phyloP scores from a whole-genome alignment of 345 rosid species.

The Cardamine chenopodiifolia region DNA sequence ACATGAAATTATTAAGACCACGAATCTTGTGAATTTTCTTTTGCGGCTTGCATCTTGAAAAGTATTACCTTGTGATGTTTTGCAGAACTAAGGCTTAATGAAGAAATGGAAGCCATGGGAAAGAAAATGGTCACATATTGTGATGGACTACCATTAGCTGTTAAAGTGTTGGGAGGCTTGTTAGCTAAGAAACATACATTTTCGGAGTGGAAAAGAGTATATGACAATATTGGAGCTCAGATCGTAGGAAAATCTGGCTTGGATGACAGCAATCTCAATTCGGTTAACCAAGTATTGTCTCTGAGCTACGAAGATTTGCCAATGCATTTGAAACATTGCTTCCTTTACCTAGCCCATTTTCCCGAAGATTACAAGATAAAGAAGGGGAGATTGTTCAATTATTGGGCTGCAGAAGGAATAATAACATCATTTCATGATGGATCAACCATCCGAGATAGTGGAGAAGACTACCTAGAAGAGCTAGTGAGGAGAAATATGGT shows the following conservation, averaged over 20 bases:
- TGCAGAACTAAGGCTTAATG: not conserved
- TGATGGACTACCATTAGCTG: constrained; percentile 5
- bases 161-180: constrained; percentile 5
- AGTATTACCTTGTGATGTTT: not conserved
- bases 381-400: not conserved
- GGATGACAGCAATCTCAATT: not conserved
- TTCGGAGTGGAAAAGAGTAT: not conserved
- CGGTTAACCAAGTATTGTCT: not conserved
- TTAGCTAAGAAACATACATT: not conserved
- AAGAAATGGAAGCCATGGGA: constrained; percentile 8
- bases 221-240: not conserved
- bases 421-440: not conserved
- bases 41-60: not conserved
- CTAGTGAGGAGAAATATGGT: constrained; percentile 28
- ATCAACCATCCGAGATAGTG: constrained; percentile 27
- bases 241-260: not conserved
- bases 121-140: constrained; percentile 8
- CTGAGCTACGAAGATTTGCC: constrained; percentile 22
- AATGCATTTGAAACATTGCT: constrained; percentile 5
- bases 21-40: not conserved
- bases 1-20: not conserved
- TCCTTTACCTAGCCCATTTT: constrained; percentile 2
- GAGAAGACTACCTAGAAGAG: constrained; percentile 18
- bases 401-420: constrained; percentile 52
- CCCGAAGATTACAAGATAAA: constrained; percentile 33